phyloP scores from a whole-genome alignment of 352 stramenopile species.

The Pythium myriotylum region DNA sequence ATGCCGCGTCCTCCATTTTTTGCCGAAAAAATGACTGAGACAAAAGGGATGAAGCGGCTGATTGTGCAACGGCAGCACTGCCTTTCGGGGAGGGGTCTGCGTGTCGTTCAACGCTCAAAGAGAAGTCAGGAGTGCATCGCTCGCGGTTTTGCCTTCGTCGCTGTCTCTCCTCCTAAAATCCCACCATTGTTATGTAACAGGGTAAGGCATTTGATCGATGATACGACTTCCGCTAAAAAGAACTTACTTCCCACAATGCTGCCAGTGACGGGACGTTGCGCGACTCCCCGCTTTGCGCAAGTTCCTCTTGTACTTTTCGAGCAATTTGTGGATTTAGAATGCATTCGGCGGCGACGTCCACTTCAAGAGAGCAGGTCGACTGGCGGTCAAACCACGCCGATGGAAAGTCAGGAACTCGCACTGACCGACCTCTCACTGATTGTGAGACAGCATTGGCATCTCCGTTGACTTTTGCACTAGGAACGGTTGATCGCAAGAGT shows the following conservation, averaged over 20 bases:
- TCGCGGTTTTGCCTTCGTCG: slow-evolving; percentile 57
- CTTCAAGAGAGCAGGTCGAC: slow-evolving; percentile 70
- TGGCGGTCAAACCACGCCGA: slow-evolving; percentile 69
- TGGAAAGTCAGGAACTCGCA: slow-evolving; percentile 28
- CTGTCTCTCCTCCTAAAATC: slow-evolving; percentile 64
- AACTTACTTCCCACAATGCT: slow-evolving; percentile 78
- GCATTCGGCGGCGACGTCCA: slow-evolving; percentile 63
- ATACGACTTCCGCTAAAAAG: no score
- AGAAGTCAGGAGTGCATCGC: slow-evolving; percentile 44
- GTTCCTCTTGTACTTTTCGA: slow-evolving; percentile 43
- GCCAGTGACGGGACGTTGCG: slow-evolving; percentile 78
- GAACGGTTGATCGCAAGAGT: slow-evolving; percentile 44
- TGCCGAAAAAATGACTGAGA: slow-evolving; percentile 84
- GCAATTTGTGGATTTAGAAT: slow-evolving; percentile 72
- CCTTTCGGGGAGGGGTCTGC: slow-evolving; percentile 20
- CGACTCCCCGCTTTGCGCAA: slow-evolving; percentile 41
- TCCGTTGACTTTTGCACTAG: slow-evolving; percentile 23
- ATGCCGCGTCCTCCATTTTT: slow-evolving; percentile 73
- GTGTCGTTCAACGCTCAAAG: slow-evolving; percentile 60
- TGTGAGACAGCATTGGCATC: slow-evolving; percentile 27
- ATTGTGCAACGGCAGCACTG: slow-evolving; percentile 11
- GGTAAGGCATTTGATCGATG: no score
- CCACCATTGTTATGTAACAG: no score
- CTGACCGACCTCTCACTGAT: slow-evolving; percentile 25
- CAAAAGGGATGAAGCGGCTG: slow-evolving; percentile 53